Evolutionary conservation across 495 filamentous ascomycete genomes (phyloP), one percentile per base, ranked within the genome.

Genomic region (Opeltia flavorubescens): DNA sequence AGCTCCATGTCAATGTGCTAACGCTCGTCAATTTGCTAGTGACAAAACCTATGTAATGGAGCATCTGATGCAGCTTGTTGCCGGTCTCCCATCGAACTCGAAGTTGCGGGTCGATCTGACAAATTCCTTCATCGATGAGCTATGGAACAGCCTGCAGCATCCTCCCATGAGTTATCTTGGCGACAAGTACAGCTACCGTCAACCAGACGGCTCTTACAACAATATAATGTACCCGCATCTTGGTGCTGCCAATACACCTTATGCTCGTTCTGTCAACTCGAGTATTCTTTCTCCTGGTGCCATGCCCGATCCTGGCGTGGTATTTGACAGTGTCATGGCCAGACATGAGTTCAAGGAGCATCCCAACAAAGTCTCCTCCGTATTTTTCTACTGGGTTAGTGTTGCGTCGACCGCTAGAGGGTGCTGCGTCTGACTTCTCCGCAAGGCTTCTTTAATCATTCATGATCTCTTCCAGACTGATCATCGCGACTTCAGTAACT

Each of bases 21-120:
- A 41, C 21, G 4, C 21, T 5, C 7, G 1, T 8, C 6, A 6
- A 21, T 21, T 8, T 17, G 15, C 35, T 39, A 41, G 38, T 51
- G 85, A 91, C 60, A 89, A 87, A 67, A 86, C 81, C 17, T 79
- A 81, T 66, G 63, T 82, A 48, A 86, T 87, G 81, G 84, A 89
- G 57, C 69, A 69, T n/a, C 68, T 81, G 43, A 85, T 86, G 55
- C 80, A 73, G 70, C 71, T 89, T 35, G 84, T 86, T 20, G 69
- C 76, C 42, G 72, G 70, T 46, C 66, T 86, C 34, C 81, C 80
- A 5, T 58, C 67, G 28, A 57, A 71, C 49, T 86, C 82, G 6
- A 78, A 77, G 56, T 69, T 67, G 47, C 66, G 82, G 7, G 60
- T 56, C 9, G 75, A 83, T 50, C 66, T 89, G 44, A 88, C 80